phyloP scores from a whole-genome alignment of 768 basidiomycete species.

The Pholiota conissans region DNA sequence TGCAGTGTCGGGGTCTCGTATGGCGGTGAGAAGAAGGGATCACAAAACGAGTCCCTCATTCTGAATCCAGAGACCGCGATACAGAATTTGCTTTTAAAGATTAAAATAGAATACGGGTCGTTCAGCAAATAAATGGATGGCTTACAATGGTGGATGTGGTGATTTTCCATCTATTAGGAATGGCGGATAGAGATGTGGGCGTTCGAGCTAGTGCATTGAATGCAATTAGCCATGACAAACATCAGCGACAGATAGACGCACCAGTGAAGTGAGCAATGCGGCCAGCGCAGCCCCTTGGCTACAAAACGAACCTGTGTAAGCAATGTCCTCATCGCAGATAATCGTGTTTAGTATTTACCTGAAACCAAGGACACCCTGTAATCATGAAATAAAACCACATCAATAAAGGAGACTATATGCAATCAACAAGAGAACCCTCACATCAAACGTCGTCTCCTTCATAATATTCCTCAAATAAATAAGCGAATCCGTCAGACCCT shows the following conservation, averaged over 20 bases:
- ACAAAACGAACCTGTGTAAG: neutral
- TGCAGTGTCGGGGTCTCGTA: slow-evolving; percentile 77
- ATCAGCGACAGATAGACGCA: slow-evolving; percentile 32
- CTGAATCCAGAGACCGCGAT: slow-evolving; percentile 76
- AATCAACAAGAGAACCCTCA: slow-evolving; percentile 31
- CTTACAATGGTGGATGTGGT: slow-evolving; percentile 77
- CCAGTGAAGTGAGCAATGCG: slow-evolving; percentile 66
- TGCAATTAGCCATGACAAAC: neutral
- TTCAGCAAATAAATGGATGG: neutral
- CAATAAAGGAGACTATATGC: neutral
- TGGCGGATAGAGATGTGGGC: slow-evolving; percentile 45
- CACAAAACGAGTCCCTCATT: slow-evolving; percentile 46
- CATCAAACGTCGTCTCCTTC: slow-evolving; percentile 62
- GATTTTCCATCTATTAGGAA: slow-evolving; percentile 65
- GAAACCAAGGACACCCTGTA: slow-evolving; percentile 78
- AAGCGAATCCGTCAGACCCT: slow-evolving; percentile 62
- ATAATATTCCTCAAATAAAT: slow-evolving; percentile 55
- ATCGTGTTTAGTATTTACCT: slow-evolving; percentile 42
- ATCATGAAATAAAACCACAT: neutral
- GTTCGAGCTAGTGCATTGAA: slow-evolving; percentile 34
- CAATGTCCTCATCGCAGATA: slow-evolving; percentile 2
- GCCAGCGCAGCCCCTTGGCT: slow-evolving; percentile 84
- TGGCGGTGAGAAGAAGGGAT: slow-evolving; percentile 46
- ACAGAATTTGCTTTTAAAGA: slow-evolving; percentile 62
- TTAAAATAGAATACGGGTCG: neutral